Base-by-base conservation (phyloP, 352 stramenopile genomes). In the Pythium graminicola region DNA sequence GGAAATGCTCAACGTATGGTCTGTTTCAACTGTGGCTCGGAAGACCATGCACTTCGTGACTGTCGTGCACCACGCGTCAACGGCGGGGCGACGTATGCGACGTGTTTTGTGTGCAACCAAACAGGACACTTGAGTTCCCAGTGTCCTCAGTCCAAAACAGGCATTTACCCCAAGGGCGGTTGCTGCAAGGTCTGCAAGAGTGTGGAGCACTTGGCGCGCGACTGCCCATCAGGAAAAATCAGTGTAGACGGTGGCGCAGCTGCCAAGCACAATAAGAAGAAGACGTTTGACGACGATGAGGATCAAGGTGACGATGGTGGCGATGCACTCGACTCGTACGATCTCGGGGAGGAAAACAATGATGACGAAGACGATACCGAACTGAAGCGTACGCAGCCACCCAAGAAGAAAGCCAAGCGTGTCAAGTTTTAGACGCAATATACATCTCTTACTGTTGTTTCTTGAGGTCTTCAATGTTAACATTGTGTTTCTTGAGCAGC, bases 121-220 rank as follows among this genome's bases (percentile, higher is more conserved):
- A 85, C 78, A 24, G 86, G 86, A 35, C 86, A 96, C 60, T 62
- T 96, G 57, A 93, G 84, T 61, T 76, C 73, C 50, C 81, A 86
- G 63, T 96, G 86, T 50, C 79, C 83, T 33, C 62, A 94, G 65
- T 94, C 88, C 42, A 87, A 70, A 44, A 92, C 85, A 35, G 85
- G 85, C 50, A 85, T 95, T 42, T 95, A 95, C 67, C 85, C 85
- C 38, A 91, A 86, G 49, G 86, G 86, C 50, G 86, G 86, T 32
- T 89, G 82, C 67, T 96, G 86, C 56, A 94, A 95, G 61, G 55
- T 96, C 23, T 93, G 81, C 63, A 81, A 85, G 64, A 89, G 77
- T 56, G 67, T 89, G 35, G 62, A 77, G 38, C 86, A 96, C 67
- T 61, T 96, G 53, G 86, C 81, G 39, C 76, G 77, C 38, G 73